Base-by-base conservation (phyloP, 805 yeast species). In the Pichia phayaonensis region DNA sequence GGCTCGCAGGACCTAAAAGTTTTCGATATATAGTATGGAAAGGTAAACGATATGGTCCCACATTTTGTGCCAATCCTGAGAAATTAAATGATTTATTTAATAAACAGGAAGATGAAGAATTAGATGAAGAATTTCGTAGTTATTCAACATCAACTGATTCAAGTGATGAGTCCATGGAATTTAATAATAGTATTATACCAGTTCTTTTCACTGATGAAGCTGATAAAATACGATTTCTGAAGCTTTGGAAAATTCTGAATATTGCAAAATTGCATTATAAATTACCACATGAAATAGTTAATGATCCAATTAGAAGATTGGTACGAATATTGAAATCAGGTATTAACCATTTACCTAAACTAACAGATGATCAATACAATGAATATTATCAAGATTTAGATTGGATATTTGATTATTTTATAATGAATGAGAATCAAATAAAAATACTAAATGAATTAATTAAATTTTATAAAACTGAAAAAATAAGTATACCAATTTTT, bases 191-290 rank as follows among this genome's bases (percentile, higher is more conserved):
- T 18, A 13, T 53, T 36, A 21, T 46, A 40, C 54, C 53, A 2
- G 11, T 51, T 18, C 15, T 46, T 24, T 46, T 26, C 29, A 40
- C 31, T 8, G 41, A 16, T 3, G 23, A 40, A 6, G 5, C 1
- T 26, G 50, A 49, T 2, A 39, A 8, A 11, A 31, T 8, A 8
- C 42, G 24, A 23, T 49, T 54, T 11, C 24, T 44, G 6, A 23
- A 45, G 21, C 26, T 51, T 13, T 54, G 55, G 55, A 39, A 40
- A 2, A 54, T 58, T 5, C 40, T 64, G 4, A 46, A 47, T 13
- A 60, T 62, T 36, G 53, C 59, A n/a, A 46, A 46, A 18, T 21
- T 50, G 20, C 64, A 63, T 45, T 62, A 64, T 41, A 56, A 54
- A 18, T 42, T 65, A 21, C 67, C 69, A 0, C 53, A 57, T 45